phyloP scores from a whole-genome alignment of 2,329 filamentous ascomycete species.

The Chaetomium sp. region DNA sequence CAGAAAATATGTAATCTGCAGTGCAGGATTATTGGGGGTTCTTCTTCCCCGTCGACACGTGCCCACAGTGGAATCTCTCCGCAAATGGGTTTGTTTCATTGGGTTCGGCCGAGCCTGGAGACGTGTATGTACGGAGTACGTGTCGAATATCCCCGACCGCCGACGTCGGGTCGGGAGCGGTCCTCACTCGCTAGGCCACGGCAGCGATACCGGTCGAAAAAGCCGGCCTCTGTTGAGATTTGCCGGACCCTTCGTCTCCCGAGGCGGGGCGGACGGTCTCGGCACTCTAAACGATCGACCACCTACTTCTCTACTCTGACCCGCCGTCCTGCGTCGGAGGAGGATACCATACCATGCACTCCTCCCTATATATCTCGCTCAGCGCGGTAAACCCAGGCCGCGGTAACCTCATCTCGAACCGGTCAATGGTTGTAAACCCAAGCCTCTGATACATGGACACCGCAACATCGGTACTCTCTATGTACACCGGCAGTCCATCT shows the following conservation, averaged over 20 bases:
- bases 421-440: conserved; percentile 41
- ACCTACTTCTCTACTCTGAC: neutral
- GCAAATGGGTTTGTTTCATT: neutral
- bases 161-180: neutral
- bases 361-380: conserved; percentile 38
- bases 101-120: neutral
- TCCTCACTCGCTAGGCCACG: neutral
- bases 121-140: neutral
- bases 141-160: neutral
- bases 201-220: neutral
- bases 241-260: neutral
- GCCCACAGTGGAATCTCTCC: neutral
- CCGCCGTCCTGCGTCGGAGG: neutral
- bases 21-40: neutral
- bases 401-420: conserved; percentile 44
- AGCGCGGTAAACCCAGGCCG: conserved; percentile 22
- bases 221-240: neutral
- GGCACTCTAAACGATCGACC: neutral
- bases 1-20: neutral
- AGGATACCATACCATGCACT: conserved; percentile 39
- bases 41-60: neutral
- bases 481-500: conserved; percentile 41
- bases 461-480: conserved; percentile 46
- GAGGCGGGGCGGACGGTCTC: neutral
- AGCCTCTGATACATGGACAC: conserved; percentile 44